These are phyloP conservation scores for Quillaja saponaria DNA, from an alignment of 306 rosid species.

Conservation along the genomic window DNA sequence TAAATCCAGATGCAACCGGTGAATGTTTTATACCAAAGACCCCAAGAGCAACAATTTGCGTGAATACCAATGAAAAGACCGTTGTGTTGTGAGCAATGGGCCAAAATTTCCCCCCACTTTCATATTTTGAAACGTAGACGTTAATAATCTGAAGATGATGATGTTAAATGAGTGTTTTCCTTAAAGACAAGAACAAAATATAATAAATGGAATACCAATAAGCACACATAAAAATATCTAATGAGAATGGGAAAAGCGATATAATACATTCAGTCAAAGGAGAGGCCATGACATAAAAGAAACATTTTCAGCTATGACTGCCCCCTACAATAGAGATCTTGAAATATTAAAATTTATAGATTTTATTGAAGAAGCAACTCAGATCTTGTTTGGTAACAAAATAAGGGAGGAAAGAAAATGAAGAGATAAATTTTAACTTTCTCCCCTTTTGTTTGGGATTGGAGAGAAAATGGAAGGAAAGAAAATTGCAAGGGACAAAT, in stretches of 20 bases:
- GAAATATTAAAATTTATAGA: neutral
- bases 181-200: neutral
- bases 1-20: constrained; percentile 74
- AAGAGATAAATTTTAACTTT: too few species aligned
- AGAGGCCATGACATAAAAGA: constrained; percentile 10
- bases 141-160: constrained; percentile 63
- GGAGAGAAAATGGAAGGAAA: too few species aligned
- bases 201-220: neutral
- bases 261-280: neutral
- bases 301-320: neutral
- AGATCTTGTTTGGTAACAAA: too few species aligned
- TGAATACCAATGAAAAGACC: constrained; percentile 60
- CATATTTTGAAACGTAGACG: constrained; percentile 69
- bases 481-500: too few species aligned
- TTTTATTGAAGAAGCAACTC: too few species aligned
- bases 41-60: constrained; percentile 85
- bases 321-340: neutral
- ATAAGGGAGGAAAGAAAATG: too few species aligned
- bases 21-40: constrained; percentile 76
- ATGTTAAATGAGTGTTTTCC: constrained; percentile 7
- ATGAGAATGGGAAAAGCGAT: neutral
- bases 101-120: constrained; percentile 80
- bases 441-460: too few species aligned
- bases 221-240: constrained; percentile 8
- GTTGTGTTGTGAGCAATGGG: constrained; percentile 71